Percentiles rank a stretch among this genome's conserved stretches.
phyloP scores from a whole-genome alignment of 306 rosid species.

The Rubus idaeus region DNA sequence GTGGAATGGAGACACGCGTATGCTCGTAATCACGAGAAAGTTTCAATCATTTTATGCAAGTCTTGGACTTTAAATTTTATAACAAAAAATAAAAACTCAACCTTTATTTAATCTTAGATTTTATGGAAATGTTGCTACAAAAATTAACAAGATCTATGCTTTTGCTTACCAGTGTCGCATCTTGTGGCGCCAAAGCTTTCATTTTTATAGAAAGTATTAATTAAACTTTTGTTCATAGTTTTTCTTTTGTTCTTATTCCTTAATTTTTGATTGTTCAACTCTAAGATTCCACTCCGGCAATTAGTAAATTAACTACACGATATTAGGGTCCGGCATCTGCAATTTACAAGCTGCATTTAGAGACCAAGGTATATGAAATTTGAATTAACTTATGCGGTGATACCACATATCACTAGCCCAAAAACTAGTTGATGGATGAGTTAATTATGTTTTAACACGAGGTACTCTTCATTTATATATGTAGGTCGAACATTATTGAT shows the following conservation, averaged over 20 bases:
- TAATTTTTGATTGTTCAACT: background rate
- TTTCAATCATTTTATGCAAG: constrained; percentile 13
- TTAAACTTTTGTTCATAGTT: background rate
- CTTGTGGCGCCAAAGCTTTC: constrained; percentile 1
- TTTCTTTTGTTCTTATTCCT: background rate
- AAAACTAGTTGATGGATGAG: too few relatives aligned
- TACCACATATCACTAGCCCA: too few relatives aligned
- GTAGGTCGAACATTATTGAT: too few relatives aligned
- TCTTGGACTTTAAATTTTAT: background rate
- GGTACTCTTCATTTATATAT: too few relatives aligned
- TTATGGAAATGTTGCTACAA: constrained; percentile 2
- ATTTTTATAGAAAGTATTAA: background rate
- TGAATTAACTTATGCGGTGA: too few relatives aligned
- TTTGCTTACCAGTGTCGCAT: background rate
- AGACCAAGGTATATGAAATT: too few relatives aligned
- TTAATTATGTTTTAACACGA: too few relatives aligned
- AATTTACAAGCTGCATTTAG: background rate
- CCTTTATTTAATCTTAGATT: background rate
- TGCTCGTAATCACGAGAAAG: constrained; percentile 12
- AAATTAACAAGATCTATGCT: constrained; percentile 10
- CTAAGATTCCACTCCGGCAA: background rate
- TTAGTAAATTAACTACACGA: background rate
- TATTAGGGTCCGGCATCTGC: background rate
- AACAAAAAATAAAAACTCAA: background rate
- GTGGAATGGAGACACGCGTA: constrained; percentile 17